Evolutionary conservation across 2,329 filamentous ascomycete species (phyloP), one percentile per base, ranked within the genome.

Genomic region (Aureobasidium sp.): DNA sequence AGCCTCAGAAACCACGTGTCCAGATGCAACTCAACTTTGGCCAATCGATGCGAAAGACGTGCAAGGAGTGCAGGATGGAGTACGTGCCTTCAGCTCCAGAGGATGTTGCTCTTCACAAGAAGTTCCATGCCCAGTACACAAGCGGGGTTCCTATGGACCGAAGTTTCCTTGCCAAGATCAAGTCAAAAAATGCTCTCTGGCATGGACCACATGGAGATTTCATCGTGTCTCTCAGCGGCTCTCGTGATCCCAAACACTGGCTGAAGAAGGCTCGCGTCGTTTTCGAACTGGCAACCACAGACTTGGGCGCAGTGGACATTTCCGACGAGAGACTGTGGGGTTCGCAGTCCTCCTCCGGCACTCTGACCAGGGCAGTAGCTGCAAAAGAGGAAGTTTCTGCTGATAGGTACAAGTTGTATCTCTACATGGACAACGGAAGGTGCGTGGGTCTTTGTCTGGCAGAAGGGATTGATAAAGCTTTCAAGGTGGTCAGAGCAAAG

Each of bases 21-120:
- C 81, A 84, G 62, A 80, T 80, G 71, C 78, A 81, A 59, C 74
- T 84, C 56, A 79, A 81, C 59, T 69, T 84, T 11, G 80, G 79
- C 2, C 70, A 73, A 34, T 74, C 78, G 37, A 68, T 76, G 34
- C 74, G 78, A 41, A 78, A 77, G 59, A 79, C 75, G 10, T 86
- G 83, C 66, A 70, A 71, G 32, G 71, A 70, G 2, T 86, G 83
- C 60, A 79, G 79, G 1, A 86, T 86, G 83, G 79, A 83, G 50
- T 86, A 85, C 59, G 74, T 81, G 29, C 78, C 80, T 3, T 83
- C 81, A 0, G 78, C 78, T 45, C 67, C 71, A 6, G 80, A 84
- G 60, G 83, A 86, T 60, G 70, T 73, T n/a, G 75, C 74, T 6
- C 62, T 85, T 51, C 83, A 86, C 62, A 77, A 78, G 58, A 81